A percentile compares a stretch with the other conserved stretches of the same genome.
Conservation (phyloP, 2,329 filamentous ascomycete genomes). For the Polytolypa hystricis region DNA sequence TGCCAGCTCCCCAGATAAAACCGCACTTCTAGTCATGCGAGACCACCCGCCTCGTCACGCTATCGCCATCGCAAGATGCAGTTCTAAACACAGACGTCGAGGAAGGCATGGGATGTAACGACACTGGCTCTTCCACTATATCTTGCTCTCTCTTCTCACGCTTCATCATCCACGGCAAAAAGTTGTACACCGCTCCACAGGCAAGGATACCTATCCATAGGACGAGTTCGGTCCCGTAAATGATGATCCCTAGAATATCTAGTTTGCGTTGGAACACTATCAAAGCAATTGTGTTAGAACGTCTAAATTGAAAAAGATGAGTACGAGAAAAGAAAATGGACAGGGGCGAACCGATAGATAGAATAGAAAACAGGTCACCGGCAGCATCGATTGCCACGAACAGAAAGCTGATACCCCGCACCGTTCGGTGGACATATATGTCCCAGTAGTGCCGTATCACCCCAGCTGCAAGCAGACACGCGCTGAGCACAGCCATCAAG, state of each 20-base stretch:
- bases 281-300: background rate
- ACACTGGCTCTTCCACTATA: slow-evolving; percentile 10
- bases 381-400: slow-evolving; percentile 61
- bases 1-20: too few species aligned
- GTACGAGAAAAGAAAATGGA: too few species aligned
- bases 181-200: slow-evolving; percentile 54
- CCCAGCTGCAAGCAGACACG: slow-evolving; percentile 51
- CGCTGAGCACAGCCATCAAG: slow-evolving; percentile 56
- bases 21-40: too few species aligned
- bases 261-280: slow-evolving; percentile 45
- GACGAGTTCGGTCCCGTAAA: slow-evolving; percentile 54
- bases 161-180: slow-evolving; percentile 45
- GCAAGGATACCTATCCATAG: slow-evolving; percentile 59
- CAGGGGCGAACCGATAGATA: slow-evolving; percentile 42
- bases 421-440: slow-evolving; percentile 54
- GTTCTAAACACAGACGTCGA: slow-evolving; percentile 56
- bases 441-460: slow-evolving; percentile 60
- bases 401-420: slow-evolving; percentile 59
- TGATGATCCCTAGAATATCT: slow-evolving; percentile 52
- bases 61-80: slow-evolving; percentile 29
- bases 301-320: background rate
- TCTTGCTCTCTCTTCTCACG: slow-evolving; percentile 8
- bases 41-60: too few species aligned
- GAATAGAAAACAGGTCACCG: slow-evolving; percentile 55
- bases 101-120: slow-evolving; percentile 42